Conservation (phyloP, 768 basidiomycete genomes). For the Boletus tomentosulus region DNA sequence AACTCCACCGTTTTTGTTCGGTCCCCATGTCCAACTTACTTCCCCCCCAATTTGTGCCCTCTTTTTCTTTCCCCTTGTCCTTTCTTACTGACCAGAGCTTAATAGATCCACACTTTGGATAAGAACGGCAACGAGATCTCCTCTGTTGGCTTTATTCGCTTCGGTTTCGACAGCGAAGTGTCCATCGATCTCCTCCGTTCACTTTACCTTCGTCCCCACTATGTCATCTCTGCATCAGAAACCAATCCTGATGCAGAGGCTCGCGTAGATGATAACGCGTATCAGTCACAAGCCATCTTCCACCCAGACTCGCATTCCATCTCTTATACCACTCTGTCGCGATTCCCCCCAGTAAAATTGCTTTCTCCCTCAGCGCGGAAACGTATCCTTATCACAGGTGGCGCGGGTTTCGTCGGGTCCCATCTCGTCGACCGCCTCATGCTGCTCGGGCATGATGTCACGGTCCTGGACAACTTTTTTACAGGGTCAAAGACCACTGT, state of each 20-base stretch:
- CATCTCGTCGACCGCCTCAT: conserved; percentile 97
- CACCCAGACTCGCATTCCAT: conserved; percentile 76
- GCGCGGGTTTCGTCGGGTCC: conserved; percentile 98
- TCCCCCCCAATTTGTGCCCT: conserved; percentile 17
- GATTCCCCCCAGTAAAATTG: conserved; percentile 90
- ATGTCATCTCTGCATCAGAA: conserved; percentile 46
- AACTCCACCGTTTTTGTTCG: not conserved
- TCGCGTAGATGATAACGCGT: conserved; percentile 40
- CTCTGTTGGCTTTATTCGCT: conserved; percentile 78
- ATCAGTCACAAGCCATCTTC: conserved; percentile 84
- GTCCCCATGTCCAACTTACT: conserved; percentile 21
- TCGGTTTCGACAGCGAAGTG: conserved; percentile 88
- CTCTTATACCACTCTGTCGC: conserved; percentile 87
- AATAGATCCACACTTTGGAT: conserved; percentile 62
- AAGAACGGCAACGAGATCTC: conserved; percentile 73
- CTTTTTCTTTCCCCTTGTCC: not conserved
- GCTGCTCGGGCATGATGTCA: conserved; percentile 96
- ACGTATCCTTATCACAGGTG: conserved; percentile 92
- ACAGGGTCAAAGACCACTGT: conserved; percentile 98
- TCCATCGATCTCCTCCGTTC: conserved; percentile 75
- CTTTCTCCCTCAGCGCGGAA: conserved; percentile 75
- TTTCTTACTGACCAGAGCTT: conserved; percentile 6
- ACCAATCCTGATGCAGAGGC: conserved; percentile 37
- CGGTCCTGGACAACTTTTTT: conserved; percentile 98
- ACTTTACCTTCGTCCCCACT: conserved; percentile 85